Evolutionary conservation across 768 basidiomycete genomes (phyloP).

Genomic region (Calocybe indica): DNA sequence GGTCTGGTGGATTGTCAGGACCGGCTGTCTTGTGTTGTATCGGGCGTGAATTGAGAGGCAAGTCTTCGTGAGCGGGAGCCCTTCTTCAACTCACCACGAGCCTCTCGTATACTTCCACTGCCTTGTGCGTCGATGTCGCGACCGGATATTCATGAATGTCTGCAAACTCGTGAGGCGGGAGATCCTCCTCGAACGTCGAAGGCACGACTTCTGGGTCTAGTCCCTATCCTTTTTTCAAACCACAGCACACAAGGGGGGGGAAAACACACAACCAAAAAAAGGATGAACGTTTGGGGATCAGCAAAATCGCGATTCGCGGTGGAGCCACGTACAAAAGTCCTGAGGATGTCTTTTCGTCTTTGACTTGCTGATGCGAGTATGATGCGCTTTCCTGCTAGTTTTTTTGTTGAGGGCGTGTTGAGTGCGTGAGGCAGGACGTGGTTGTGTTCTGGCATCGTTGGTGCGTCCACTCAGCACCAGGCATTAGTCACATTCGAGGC

Average conservation of each 20-base stretch:
- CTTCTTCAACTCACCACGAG: slow-evolving; percentile 48
- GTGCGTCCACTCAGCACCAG: not conserved
- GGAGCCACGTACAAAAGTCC: slow-evolving; percentile 55
- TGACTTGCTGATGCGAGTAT: slow-evolving; percentile 86
- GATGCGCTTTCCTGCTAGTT: slow-evolving; percentile 70
- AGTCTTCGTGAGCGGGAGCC: not conserved
- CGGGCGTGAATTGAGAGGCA: not conserved
- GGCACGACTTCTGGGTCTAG: slow-evolving; percentile 36
- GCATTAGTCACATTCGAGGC: too few relatives aligned
- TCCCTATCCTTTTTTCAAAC: slow-evolving; percentile 19
- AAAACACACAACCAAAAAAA: not conserved
- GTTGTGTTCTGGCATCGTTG: slow-evolving; percentile 21
- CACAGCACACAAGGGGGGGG: not conserved
- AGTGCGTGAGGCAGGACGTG: slow-evolving; percentile 66
- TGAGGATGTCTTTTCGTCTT: slow-evolving; percentile 77
- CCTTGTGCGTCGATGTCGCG: slow-evolving; percentile 74
- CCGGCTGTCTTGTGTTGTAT: too few relatives aligned
- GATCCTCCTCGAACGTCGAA: slow-evolving; percentile 69
- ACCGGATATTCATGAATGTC: slow-evolving; percentile 72
- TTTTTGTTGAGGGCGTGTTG: slow-evolving; percentile 52
- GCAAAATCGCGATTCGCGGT: not conserved
- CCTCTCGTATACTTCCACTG: slow-evolving; percentile 81
- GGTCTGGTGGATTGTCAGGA: slow-evolving; percentile 34
- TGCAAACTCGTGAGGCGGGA: slow-evolving; percentile 61
- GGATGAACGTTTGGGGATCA: not conserved